Percentiles rank a stretch among this genome's conserved stretches.
phyloP scores from a whole-genome alignment of 108 stramenopile genomes.

The Chaetoceros tenuissimus region DNA sequence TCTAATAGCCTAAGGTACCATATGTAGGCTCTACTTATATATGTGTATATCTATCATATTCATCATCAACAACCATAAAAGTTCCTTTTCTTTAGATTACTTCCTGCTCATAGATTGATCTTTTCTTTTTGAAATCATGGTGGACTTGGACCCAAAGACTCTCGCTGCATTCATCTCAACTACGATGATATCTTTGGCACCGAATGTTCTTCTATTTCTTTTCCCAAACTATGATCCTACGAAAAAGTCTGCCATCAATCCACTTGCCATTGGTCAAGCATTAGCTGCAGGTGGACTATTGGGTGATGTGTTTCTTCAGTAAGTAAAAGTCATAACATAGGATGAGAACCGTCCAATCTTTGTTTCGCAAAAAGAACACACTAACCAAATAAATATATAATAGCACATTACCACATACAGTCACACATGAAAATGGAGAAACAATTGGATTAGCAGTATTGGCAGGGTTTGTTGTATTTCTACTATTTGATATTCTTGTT shows the following conservation, averaged over 20 bases:
- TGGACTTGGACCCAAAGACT: too few relatives aligned
- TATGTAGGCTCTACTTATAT: too few relatives aligned
- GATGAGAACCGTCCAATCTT: too few relatives aligned
- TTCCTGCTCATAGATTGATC: too few relatives aligned
- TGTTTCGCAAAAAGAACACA: too few relatives aligned
- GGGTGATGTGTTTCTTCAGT: constrained; percentile 86
- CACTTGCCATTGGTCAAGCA: constrained; percentile 66
- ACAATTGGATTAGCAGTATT: constrained; percentile 56
- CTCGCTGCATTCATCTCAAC: constrained; percentile 37
- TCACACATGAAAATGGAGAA: constrained; percentile 18
- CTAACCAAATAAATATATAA: too few relatives aligned
- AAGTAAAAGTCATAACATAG: too few relatives aligned
- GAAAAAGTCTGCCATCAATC: constrained; percentile 14
- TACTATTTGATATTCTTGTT: constrained; percentile 58
- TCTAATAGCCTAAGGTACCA: too few relatives aligned
- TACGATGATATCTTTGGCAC: constrained; percentile 59
- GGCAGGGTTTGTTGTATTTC: constrained; percentile 60
- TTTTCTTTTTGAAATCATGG: too few relatives aligned
- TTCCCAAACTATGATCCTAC: constrained; percentile 55
- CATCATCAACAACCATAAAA: too few relatives aligned
- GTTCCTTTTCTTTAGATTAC: too few relatives aligned
- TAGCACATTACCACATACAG: constrained; percentile 60
- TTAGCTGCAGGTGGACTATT: constrained; percentile 70
- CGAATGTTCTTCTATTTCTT: constrained; percentile 67
- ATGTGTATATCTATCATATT: too few relatives aligned